A percentile compares a stretch with the other conserved stretches of the same genome.
These are phyloP conservation scores for Zygosaccharomyces siamensis DNA, from an alignment of 805 yeast species.

Conservation along the genomic window DNA sequence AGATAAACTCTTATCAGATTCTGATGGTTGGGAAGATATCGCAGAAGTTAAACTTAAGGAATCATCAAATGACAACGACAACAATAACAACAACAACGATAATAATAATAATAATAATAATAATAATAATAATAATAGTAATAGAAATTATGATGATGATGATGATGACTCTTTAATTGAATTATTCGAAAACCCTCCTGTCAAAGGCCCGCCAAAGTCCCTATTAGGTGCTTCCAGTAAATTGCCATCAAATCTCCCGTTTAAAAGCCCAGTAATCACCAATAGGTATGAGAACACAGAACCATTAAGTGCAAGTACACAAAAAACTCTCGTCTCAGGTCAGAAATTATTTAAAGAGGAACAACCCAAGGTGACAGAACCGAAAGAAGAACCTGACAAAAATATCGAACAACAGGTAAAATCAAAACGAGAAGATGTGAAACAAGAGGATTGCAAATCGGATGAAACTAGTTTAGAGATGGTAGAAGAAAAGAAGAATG, in stretches of 20 bases:
- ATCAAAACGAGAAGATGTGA: not conserved
- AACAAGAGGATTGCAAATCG: not conserved
- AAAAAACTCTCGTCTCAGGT: not conserved
- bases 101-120: not conserved
- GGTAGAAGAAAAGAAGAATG: slow-evolving; percentile 9
- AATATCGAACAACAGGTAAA: not conserved
- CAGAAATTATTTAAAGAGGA: not conserved
- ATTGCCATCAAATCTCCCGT: slow-evolving; percentile 3
- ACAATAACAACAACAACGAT: not conserved
- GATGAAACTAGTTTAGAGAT: slow-evolving; percentile 10
- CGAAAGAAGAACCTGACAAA: not conserved
- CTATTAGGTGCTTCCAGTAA: slow-evolving; percentile 12
- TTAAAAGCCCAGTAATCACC: not conserved
- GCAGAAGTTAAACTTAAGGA: slow-evolving; percentile 1
- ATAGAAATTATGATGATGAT: slow-evolving; percentile 11
- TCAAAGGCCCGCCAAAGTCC: slow-evolving; percentile 1
- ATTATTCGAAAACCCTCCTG: slow-evolving; percentile 4
- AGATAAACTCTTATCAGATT: slow-evolving; percentile 22
- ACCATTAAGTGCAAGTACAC: slow-evolving; percentile 2
- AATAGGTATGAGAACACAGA: not conserved
- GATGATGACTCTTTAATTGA: slow-evolving; percentile 15
- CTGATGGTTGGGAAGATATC: slow-evolving; percentile 27
- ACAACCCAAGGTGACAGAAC: not conserved
- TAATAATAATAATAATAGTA: not conserved
- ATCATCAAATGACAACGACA: not conserved